Base-by-base conservation (phyloP, 768 basidiomycete species). In the Suillus tomentosus region DNA sequence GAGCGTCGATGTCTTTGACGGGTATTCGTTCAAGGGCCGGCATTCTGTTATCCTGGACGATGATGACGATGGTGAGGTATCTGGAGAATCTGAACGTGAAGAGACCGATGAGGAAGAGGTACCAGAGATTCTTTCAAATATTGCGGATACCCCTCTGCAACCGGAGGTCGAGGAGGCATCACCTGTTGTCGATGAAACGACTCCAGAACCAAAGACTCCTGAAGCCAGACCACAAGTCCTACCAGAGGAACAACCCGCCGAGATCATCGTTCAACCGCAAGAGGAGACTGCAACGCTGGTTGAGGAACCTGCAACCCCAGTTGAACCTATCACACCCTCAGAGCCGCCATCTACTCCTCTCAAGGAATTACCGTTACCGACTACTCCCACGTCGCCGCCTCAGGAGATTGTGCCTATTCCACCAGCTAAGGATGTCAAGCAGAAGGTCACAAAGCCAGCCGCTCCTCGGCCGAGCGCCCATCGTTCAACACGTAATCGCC, bases 1-100 rank as follows among this genome's bases (percentile, higher is more conserved):
- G 8, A 77, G 73, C 31, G 79, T 87, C 19, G 94, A 95, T 74
- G 87, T 96, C 37, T 97, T 96, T 72, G 95, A 95, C 75, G 95
- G 94, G 4, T 97, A 97, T 77, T 94, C 92, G 54, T 97, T 93
- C 84, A 94, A 93, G 76, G 94, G 92, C 11, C 82, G 91, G 19
- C 82, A 92, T 76, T 94, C 92, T 2, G 82, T 95, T 65, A 78
- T 94, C 60, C 76, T 94, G 53, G 92, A 90, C 67, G 88, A 87
- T 22, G 90, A 89, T 1, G 87, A 85, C 6, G 88, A 87, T 8
- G 86, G 84, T 2, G 86, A 82, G 34, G 80, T 76, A 34, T 68
- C 79, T 67, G 66, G 76, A 64, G 61, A 81, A 71, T 64, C 73
- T 24, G 73, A 71, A 65, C 36, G 79, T 72, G 64, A 78, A 50